Conservation (phyloP, 305 asterid genomes). For the Plantago lanceolata region DNA sequence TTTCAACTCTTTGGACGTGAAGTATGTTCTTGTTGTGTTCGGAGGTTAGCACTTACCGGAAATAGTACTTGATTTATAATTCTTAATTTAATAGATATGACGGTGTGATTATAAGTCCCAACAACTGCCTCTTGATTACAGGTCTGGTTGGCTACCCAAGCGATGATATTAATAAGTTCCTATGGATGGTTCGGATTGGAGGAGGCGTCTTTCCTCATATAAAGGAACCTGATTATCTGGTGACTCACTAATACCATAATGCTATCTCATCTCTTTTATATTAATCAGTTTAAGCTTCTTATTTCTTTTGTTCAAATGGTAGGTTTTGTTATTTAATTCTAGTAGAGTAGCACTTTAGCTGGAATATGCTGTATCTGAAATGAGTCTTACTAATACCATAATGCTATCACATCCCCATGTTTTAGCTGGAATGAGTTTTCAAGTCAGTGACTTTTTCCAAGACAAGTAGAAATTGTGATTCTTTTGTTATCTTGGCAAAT, state of each 20-base stretch:
- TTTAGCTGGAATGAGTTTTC: too few relatives aligned
- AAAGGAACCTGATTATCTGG: constrained; percentile 98
- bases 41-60: constrained; percentile 64
- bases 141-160: constrained; percentile 98
- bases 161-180: constrained; percentile 95
- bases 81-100: constrained; percentile 1
- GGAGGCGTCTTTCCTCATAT: constrained; percentile 99
- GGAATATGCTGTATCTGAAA: too few relatives aligned
- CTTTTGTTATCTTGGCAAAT: background rate
- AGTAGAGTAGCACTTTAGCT: background rate
- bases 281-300: constrained; percentile 1
- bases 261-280: constrained; percentile 7
- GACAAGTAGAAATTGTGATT: background rate
- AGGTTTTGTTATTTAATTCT: background rate
- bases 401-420: too few relatives aligned
- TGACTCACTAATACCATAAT: constrained; percentile 29
- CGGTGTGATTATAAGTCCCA: constrained; percentile 8
- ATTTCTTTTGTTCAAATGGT: background rate
- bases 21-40: constrained; percentile 95
- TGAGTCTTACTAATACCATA: too few relatives aligned
- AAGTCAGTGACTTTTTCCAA: background rate
- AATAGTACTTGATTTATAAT: constrained; percentile 14
- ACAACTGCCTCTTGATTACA: constrained; percentile 36
- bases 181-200: constrained; percentile 99
- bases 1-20: constrained; percentile 88